Base-by-base conservation (phyloP, 768 basidiomycete genomes). In the Lanmaoa pseudosensibilis region DNA sequence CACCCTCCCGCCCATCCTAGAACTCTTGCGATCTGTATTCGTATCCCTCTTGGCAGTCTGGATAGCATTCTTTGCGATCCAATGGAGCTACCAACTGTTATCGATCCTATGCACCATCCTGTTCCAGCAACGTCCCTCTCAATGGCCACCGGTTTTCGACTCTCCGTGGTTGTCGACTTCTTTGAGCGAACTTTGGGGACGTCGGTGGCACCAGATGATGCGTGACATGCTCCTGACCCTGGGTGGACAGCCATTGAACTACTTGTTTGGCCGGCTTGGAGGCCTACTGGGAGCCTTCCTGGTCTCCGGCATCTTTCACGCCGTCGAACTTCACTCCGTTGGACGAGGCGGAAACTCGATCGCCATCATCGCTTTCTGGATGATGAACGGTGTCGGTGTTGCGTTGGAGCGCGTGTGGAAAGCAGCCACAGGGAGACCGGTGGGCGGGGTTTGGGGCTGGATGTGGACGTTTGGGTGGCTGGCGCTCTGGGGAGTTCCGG, bases 131-230 rank as follows among this genome's bases (percentile, higher is more conserved):
- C 58, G 65, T 43, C 78, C 79, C 0, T 71, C 70, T 3, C 75
- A 82, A 46, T 88, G 85, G 84, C 87, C 86, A 0, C 86, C 84
- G 1, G 52, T 83, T 15, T 87, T 87, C 69, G 66, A 80, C 50
- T 43, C 71, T 8, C 87, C 87, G 1, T 88, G 81, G 80, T 52
- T 65, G 30, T 68, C 82, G 5, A 81, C 80, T 3, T 86, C 85
- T 2, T 65, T 89, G 36, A 74, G 73, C 41, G 79, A 86, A 13
- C 79, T 85, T 52, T 89, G 87, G 87, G 74, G 79, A 0, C 68
- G 61, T 55, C 73, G 83, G 25, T 89, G 87, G 87, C 87, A 89
- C 63, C 85, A 87, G 63, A 60, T 83, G 15, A 82, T 87, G 67
- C 78, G 86, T 23, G 75, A 82, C 40, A 60, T 72, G 23, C 83